These are phyloP conservation scores for Herpetomonas muscarum DNA, from an alignment of 208 protist species.

Conservation along the genomic window DNA sequence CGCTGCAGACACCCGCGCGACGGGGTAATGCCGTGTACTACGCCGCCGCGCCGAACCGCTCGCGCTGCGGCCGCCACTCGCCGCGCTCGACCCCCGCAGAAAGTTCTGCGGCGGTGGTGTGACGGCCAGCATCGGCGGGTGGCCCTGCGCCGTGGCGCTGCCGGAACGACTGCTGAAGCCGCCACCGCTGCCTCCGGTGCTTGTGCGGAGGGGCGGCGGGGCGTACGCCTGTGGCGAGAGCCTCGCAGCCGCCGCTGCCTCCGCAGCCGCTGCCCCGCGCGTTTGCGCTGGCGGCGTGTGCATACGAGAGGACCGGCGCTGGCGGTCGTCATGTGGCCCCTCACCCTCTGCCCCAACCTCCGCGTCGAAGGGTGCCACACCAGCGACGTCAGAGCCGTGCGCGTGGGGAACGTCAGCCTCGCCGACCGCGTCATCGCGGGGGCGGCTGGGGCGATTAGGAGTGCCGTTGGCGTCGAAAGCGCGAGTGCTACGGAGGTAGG, in stretches of 20 bases:
- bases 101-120: too few species aligned
- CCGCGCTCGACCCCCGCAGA: not conserved
- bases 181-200: not conserved
- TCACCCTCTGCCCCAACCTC: not conserved
- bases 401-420: too few species aligned
- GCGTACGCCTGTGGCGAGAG: not conserved
- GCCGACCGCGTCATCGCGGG: not conserved
- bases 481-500: not conserved
- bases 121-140: too few species aligned
- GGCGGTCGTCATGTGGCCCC: not conserved
- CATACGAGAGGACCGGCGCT: not conserved
- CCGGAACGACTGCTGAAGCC: not conserved
- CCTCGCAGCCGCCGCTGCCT: not conserved
- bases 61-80: not conserved
- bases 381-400: too few species aligned
- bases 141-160: too few species aligned
- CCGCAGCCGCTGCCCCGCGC: not conserved
- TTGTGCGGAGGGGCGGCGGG: not conserved
- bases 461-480: conserved; percentile 7
- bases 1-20: not conserved
- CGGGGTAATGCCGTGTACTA: not conserved
- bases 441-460: not conserved
- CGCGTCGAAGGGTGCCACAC: too few species aligned
- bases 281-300: not conserved
- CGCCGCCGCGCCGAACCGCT: not conserved